A percentile compares a stretch with the other conserved stretches of the same genome.
Evolutionary conservation across 305 asterid species (phyloP).

Genomic region (Salvia sclarea): DNA sequence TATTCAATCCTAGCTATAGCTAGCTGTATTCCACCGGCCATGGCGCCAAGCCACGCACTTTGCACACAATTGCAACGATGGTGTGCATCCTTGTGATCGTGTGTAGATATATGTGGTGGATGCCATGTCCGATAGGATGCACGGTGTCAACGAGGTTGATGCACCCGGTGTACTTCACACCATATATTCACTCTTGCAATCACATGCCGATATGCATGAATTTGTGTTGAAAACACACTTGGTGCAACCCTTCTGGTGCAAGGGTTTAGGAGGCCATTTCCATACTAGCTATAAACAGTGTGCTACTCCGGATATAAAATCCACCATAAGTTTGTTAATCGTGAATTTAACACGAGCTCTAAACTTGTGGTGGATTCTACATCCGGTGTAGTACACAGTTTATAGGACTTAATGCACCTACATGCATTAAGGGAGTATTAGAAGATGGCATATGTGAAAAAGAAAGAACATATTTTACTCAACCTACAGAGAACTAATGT

Average conservation of each 20-base stretch:
- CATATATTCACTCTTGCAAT: not conserved
- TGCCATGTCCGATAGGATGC: not conserved
- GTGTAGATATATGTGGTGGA: not conserved
- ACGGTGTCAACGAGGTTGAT: not conserved
- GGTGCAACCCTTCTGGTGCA: not conserved
- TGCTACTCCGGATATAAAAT: not conserved
- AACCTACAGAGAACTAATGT: not conserved
- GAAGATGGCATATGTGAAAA: not conserved
- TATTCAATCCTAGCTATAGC: not conserved
- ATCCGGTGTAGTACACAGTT: not conserved
- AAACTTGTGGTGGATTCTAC: not conserved
- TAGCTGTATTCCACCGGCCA: not conserved
- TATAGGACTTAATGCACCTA: not conserved
- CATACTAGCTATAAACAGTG: not conserved
- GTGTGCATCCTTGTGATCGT: not conserved
- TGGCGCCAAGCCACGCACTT: not conserved
- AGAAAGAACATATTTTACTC: not conserved
- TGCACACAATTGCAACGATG: not conserved
- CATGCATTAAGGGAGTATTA: not conserved
- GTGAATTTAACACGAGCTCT: not conserved
- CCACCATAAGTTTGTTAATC: not conserved
- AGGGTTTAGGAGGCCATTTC: not conserved
- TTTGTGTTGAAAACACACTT: not conserved
- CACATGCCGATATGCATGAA: not conserved
- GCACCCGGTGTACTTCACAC: not conserved